These are phyloP conservation scores for Spathaspora hagerdaliae DNA, from an alignment of 805 yeast species.

Conservation along the genomic window DNA sequence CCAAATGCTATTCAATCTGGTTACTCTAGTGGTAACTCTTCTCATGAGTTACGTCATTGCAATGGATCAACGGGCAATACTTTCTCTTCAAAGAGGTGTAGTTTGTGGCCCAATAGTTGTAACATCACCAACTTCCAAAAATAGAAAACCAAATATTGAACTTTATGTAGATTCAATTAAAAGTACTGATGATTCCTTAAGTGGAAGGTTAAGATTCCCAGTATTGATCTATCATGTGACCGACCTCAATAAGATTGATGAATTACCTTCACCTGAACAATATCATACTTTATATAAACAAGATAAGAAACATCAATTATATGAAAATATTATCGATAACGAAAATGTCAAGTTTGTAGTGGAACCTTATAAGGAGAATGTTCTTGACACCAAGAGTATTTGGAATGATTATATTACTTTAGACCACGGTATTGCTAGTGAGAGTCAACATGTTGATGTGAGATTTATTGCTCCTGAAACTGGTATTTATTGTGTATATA, in stretches of 20 bases:
- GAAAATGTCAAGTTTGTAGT: conserved; percentile 13
- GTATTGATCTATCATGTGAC: conserved; percentile 19
- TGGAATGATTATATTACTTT: conserved; percentile 8
- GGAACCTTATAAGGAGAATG: conserved; percentile 2
- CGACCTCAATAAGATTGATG: conserved; percentile 17
- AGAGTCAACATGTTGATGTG: conserved; percentile 6
- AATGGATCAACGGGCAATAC: not conserved
- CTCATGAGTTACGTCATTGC: not conserved
- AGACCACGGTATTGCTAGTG: not conserved
- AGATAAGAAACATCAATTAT: conserved; percentile 6
- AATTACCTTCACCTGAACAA: conserved; percentile 13
- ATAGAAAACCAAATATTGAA: conserved; percentile 6
- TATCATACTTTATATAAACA: conserved; percentile 8
- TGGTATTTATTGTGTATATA: conserved; percentile 29
- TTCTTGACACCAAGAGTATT: conserved; percentile 5
- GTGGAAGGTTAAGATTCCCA: conserved; percentile 16
- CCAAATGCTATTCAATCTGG: not conserved
- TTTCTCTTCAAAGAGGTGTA: not conserved
- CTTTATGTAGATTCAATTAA: conserved; percentile 9
- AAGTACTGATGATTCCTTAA: conserved; percentile 2
- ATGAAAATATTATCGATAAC: conserved; percentile 9
- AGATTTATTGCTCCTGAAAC: conserved; percentile 14
- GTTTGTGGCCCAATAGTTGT: conserved; percentile 3
- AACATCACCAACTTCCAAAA: not conserved
- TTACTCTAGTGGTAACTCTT: not conserved